These are phyloP conservation scores for Murraya paniculata DNA, from an alignment of 345 rosid genomes.

Conservation along the genomic window DNA sequence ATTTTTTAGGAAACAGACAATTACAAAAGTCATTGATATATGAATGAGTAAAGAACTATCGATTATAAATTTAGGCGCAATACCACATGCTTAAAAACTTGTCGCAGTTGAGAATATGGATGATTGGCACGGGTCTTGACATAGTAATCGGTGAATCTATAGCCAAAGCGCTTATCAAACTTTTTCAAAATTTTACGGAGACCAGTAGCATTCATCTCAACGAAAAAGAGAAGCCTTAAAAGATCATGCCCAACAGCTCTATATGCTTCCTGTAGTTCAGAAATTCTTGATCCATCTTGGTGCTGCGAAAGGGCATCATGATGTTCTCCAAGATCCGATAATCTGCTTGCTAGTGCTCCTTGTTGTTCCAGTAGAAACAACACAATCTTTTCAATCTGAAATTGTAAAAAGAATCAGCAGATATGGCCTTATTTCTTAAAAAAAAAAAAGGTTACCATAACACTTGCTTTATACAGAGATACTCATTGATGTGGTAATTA, in stretches of 20 bases:
- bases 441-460: background rate
- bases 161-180: constrained; percentile 78
- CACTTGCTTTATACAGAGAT: background rate
- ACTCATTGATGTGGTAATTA: background rate
- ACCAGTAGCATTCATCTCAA: constrained; percentile 75
- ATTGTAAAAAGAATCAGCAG: constrained; percentile 8
- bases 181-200: constrained; percentile 76
- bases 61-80: constrained; percentile 1
- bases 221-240: constrained; percentile 56
- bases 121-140: constrained; percentile 84
- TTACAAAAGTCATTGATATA: background rate
- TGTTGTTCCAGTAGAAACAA: constrained; percentile 62
- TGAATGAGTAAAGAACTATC: background rate
- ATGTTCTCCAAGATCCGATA: constrained; percentile 42
- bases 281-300: constrained; percentile 39
- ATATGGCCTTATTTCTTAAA: background rate
- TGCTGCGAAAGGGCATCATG: constrained; percentile 43
- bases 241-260: constrained; percentile 58
- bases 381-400: constrained; percentile 61
- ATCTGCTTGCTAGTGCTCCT: constrained; percentile 49
- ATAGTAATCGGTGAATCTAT: constrained; percentile 72
- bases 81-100: constrained; percentile 89
- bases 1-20: background rate
- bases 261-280: constrained; percentile 53
- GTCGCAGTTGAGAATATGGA: constrained; percentile 78